These are phyloP conservation scores for Phylloporus arenicola DNA, from an alignment of 768 basidiomycete species.

Conservation along the genomic window DNA sequence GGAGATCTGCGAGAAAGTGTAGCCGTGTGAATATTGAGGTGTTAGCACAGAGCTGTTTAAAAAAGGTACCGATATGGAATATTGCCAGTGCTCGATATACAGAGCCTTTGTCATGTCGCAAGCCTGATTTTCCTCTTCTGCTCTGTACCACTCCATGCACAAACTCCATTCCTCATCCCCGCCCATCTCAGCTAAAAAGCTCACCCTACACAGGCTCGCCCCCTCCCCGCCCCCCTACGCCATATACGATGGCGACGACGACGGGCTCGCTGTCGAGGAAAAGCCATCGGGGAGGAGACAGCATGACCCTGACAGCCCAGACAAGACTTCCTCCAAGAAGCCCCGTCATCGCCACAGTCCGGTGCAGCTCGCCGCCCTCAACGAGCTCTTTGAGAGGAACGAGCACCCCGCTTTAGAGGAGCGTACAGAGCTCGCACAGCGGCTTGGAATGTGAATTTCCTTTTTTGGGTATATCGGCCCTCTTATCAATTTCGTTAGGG, in stretches of 20 bases:
- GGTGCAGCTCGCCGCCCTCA: slow-evolving; percentile 67
- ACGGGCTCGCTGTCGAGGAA: slow-evolving; percentile 17
- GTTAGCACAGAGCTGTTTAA: slow-evolving; percentile 29
- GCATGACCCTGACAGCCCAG: slow-evolving; percentile 19
- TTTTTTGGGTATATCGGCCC: slow-evolving; percentile 22
- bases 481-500: slow-evolving; percentile 42
- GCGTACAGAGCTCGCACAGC: slow-evolving; percentile 62
- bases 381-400: slow-evolving; percentile 70
- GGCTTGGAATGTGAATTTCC: slow-evolving; percentile 66
- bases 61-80: slow-evolving; percentile 37
- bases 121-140: slow-evolving; percentile 31
- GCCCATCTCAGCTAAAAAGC: slow-evolving; percentile 9
- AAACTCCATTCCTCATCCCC: slow-evolving; percentile 11
- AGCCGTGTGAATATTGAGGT: slow-evolving; percentile 27
- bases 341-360: slow-evolving; percentile 74
- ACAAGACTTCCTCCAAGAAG: slow-evolving; percentile 47
- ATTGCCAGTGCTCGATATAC: slow-evolving; percentile 37
- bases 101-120: slow-evolving; percentile 36
- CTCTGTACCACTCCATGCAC: slow-evolving; percentile 25
- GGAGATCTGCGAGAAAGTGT: slow-evolving; percentile 2
- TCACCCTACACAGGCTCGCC: slow-evolving; percentile 6
- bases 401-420: slow-evolving; percentile 71
- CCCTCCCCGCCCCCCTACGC: slow-evolving; percentile 9
- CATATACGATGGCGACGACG: slow-evolving; percentile 20
- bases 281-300: slow-evolving; percentile 20